phyloP scores from a whole-genome alignment of 495 filamentous ascomycete genomes.

The Penicillium diatomitis region DNA sequence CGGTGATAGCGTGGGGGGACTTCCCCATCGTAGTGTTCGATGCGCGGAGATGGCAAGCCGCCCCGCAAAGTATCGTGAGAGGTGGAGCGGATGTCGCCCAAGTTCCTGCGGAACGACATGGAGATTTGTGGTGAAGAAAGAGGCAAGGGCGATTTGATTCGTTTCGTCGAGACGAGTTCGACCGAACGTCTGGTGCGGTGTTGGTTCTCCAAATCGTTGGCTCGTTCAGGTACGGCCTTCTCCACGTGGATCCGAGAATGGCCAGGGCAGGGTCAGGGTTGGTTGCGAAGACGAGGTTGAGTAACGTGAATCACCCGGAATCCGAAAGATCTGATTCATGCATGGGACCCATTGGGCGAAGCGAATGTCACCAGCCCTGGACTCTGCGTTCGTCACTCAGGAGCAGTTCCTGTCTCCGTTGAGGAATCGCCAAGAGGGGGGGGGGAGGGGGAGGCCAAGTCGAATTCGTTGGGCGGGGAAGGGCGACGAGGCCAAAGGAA shows the following conservation, averaged over 20 bases:
- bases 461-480: conserved; percentile 5
- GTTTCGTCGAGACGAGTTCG: too few relatives aligned
- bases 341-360: conserved; percentile 7
- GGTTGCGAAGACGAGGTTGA: too few relatives aligned
- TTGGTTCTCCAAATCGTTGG: background rate
- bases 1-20: conserved; percentile 87
- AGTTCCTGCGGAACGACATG: conserved; percentile 50
- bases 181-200: too few relatives aligned
- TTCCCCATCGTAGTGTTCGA: conserved; percentile 72
- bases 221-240: background rate
- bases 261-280: too few relatives aligned
- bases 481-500: conserved; percentile 28
- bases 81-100: conserved; percentile 53
- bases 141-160: too few relatives aligned
- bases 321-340: conserved; percentile 3
- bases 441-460: conserved; percentile 2
- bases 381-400: too few relatives aligned
- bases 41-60: conserved; percentile 55
- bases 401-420: too few relatives aligned
- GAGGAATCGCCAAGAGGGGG: background rate
- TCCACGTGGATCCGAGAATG: too few relatives aligned
- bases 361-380: background rate
- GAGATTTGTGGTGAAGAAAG: background rate
- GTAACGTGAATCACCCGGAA: conserved; percentile 11
- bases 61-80: conserved; percentile 48